Conservation (phyloP, 2,329 filamentous ascomycete genomes). For the Cladophialophora exuberans region DNA sequence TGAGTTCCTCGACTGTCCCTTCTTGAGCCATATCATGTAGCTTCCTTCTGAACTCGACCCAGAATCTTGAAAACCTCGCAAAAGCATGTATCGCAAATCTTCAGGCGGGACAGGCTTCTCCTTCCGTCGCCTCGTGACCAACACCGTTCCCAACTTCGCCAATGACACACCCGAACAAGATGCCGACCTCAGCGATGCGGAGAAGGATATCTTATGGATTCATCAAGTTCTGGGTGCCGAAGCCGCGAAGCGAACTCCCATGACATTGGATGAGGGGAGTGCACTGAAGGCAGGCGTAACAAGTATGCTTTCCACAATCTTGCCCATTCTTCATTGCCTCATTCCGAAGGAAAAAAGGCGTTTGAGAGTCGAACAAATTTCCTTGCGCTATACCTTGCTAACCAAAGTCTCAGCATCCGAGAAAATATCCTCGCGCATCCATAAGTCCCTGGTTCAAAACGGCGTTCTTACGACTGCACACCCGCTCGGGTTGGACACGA, state of each 20-base stretch:
- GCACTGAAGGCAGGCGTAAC: background rate
- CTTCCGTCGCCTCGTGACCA: constrained; percentile 29
- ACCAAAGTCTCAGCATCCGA: no score
- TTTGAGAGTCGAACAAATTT: no score
- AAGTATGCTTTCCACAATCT: no score
- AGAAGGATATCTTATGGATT: constrained; percentile 1
- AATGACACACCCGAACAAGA: constrained; percentile 29
- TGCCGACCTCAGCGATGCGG: background rate
- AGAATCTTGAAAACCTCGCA: no score
- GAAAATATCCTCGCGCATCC: constrained; percentile 2
- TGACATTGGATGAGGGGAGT: constrained; percentile 1
- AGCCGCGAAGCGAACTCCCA: background rate
- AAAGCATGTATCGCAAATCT: constrained; percentile 37
- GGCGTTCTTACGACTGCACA: background rate
- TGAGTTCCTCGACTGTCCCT: no score
- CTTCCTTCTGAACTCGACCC: no score
- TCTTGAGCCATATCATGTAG: no score
- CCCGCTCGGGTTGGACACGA: constrained; percentile 4
- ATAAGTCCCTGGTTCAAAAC: constrained; percentile 1
- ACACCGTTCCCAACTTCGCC: constrained; percentile 42
- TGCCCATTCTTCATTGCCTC: no score
- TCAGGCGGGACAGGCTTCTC: constrained; percentile 38
- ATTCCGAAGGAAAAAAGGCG: no score
- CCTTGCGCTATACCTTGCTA: no score
- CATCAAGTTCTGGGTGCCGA: constrained; percentile 1